Conservation (phyloP, 371 early-diverging fungal species). For the Mortierella sp. region DNA sequence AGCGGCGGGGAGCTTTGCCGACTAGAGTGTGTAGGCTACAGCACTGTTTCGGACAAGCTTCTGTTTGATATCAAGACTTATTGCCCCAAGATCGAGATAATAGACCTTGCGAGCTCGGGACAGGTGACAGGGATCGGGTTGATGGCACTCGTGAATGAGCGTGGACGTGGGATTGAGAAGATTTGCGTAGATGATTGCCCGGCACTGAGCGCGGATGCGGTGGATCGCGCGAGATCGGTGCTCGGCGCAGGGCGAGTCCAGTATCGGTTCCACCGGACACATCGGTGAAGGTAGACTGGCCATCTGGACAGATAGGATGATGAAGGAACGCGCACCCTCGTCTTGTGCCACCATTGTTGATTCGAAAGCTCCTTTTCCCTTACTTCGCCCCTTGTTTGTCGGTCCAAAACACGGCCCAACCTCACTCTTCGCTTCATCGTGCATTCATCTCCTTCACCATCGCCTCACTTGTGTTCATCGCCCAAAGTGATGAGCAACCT, state of each 20-base stretch:
- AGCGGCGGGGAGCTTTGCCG: constrained; percentile 25
- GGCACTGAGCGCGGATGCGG: constrained; percentile 28
- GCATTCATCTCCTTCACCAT: neutral
- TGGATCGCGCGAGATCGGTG: constrained; percentile 28
- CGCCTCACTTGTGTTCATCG: neutral
- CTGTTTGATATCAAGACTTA: constrained; percentile 21
- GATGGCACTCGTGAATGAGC: constrained; percentile 34
- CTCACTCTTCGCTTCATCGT: neutral
- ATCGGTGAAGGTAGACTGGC: constrained; percentile 7
- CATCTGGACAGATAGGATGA: too few relatives aligned
- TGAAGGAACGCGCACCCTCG: neutral
- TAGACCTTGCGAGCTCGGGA: constrained; percentile 28
- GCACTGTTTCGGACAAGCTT: constrained; percentile 24
- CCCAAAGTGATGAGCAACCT: neutral
- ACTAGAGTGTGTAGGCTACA: constrained; percentile 36
- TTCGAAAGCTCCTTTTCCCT: neutral
- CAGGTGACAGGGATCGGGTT: constrained; percentile 36
- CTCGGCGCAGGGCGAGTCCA: constrained; percentile 29
- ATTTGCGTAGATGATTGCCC: constrained; percentile 38
- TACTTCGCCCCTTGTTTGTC: too few relatives aligned
- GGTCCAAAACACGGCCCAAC: too few relatives aligned
- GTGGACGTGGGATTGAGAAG: constrained; percentile 24
- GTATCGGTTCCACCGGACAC: constrained; percentile 16
- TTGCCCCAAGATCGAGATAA: constrained; percentile 34
- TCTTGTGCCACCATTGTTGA: neutral